Base-by-base conservation (phyloP, 129 eudicot genomes). In the Flaveria robusta region DNA sequence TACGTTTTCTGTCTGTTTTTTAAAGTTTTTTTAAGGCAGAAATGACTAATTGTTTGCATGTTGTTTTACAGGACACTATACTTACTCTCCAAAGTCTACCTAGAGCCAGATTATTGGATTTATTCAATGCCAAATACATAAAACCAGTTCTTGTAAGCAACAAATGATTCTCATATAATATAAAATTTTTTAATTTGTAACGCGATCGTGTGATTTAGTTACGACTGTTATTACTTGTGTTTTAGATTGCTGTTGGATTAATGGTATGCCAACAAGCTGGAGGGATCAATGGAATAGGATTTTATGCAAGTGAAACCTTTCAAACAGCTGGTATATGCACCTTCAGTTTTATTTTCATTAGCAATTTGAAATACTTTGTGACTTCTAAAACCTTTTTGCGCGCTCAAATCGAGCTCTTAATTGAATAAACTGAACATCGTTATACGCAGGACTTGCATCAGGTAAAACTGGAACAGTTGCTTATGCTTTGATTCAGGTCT, bases 261-360 rank as follows among this genome's bases (percentile, higher is more conserved):
- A 92, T 92, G 98, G 72, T 85, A 23, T 92, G 90, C 66, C 98
- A 92, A 81, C 98, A 92, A 82, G 72, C 88, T 26, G 89, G 89
- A 71, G 98, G 98, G 47, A 88, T 90, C 74, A 92, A 92, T 63
- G 98, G 94, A 46, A 83, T 92, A 24, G 95, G 96, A 76, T 92
- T 92, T 79, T 92, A 92, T 74, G 87, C 86, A 26, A 88, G 88
- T 31, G 77, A 90, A 79, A 93, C 89, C 39, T 92, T 92, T 78
- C 88, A 76, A 64, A 86, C 91, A 1, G 98, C 97, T 20, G 95
- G 97, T 91, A 87, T 20, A 34, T 58, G 20, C 39, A 11, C 5
- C 41, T 20, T 31, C 24, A 19, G 24, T 55, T 10, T 37, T 42
- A 3, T 20, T 26, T 24, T 12, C 4, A 27, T 26, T n/a, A 51